Evolutionary conservation across 768 basidiomycete genomes (phyloP), one percentile per base, ranked within the genome.

Genomic region (Rhizopogon vesiculosus): DNA sequence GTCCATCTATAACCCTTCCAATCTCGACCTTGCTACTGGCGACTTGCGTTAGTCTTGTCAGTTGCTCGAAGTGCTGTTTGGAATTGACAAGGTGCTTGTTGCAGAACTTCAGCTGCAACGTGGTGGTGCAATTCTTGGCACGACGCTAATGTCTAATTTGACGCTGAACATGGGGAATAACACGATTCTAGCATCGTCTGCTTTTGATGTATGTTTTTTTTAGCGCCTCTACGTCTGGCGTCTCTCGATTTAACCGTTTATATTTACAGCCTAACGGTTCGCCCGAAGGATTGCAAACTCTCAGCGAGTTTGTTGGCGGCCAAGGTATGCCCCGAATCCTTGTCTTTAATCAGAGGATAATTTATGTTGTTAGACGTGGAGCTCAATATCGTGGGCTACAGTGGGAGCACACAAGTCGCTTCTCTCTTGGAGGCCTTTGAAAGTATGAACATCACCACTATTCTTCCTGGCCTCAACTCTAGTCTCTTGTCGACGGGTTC

Each of bases 1-100:
- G 22, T 71, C 78, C 5, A 87, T 91, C 7, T 62, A 73, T 62
- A 91, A 91, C 64, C 88, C 86, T 10, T 86, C 84, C 6, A 85
- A 79, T 63, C 73, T 91, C 51, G 77, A 84, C 56, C 69, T 91
- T 22, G 64, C 73, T 7, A 78, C 78, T 2, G 87, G 86, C 15
- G 84, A 89, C 62, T 64, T 89, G 53, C 78, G 85, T 87, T 61
- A 57, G 83, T 70, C n/a, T 44, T 33, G 7, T 41, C 48, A 56
- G 42, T 31, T 41, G 42, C 12, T 29, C 4, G 44, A 33, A 39
- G 25, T 50, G 2, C 5, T 13, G 28, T 16, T 28, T 31, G 22
- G 1, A 29, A 33, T 15, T 39, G 7, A 29, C 19, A 53, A 13
- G 60, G 18, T 7, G 15, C 18, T 42, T 55, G 12, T 8, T 41